Evolutionary conservation across 176 grass and related monocot genomes (phyloP), one percentile per base, ranked within the genome.

Genomic region (Triticum timopheevii): DNA sequence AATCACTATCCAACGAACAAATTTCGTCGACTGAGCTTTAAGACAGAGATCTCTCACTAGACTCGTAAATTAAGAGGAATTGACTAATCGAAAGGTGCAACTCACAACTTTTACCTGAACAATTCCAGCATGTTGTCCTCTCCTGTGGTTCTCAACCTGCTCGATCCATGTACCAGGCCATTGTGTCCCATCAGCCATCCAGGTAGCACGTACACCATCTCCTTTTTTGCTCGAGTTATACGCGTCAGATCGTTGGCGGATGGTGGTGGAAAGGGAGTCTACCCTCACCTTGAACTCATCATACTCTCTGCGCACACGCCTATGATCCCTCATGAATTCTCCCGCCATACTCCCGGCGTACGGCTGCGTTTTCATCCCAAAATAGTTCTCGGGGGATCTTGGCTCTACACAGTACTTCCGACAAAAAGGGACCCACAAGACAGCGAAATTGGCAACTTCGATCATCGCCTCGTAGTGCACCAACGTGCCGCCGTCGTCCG

Each of bases 181-280:
- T 1, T 76, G 89, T 28, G 89, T 87, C 0, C 81, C 89, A 47
- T 91, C 89, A n/a, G 80, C 89, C 89, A 91, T 91, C 89, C 89
- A 91, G 10, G 85, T 87, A 2, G 85, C 89, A 19, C 79, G 66
- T 2, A 27, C 25, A 50, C 34, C 80, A 9, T 23, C 67, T 27
- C 82, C 54, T 30, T 91, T 49, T 11, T 9, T 3, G 22, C 81
- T 69, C 64, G 65, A 76, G 28, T 87, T 87, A 8, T 80, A 80
- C 7, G n/a, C 61, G 20, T 91, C 81, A 9, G 89, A 91, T 28
- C 89, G 63, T 9, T 80, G 76, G 68, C 62, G 77, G 72, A 91
- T 87, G 6, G 67, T 80, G 76, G 5, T 76, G 5, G 65, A 50
- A 0, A 91, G 85, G 8, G 85, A 83, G 68, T 80, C 85, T 25